phyloP scores from a whole-genome alignment of 805 yeast genomes.

The Kuraishia cidri region DNA sequence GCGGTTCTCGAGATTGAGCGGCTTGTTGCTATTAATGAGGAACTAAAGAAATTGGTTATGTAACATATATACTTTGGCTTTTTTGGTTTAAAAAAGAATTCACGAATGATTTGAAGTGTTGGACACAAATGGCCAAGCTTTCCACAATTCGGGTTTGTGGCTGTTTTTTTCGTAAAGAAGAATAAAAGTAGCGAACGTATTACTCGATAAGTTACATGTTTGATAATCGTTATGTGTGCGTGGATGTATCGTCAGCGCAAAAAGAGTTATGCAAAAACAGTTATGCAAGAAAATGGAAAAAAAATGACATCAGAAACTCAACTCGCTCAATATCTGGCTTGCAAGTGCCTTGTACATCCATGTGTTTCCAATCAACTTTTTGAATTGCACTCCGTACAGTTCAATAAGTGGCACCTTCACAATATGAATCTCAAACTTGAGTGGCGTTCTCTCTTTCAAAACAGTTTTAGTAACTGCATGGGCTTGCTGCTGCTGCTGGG shows the following conservation, averaged over 20 bases:
- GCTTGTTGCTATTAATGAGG: constrained; percentile 10
- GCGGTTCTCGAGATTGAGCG: constrained; percentile 18
- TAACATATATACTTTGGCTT: too few relatives aligned
- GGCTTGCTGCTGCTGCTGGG: constrained; percentile 3
- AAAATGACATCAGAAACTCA: constrained; percentile 36
- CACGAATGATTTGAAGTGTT: too few relatives aligned
- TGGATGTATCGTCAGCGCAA: not conserved
- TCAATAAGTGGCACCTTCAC: constrained; percentile 90
- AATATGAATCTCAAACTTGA: constrained; percentile 83
- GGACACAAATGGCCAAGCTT: too few relatives aligned
- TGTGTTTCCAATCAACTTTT: constrained; percentile 86
- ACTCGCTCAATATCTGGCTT: constrained; percentile 66
- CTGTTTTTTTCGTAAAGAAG: too few relatives aligned
- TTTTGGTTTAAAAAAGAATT: too few relatives aligned
- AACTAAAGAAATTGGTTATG: constrained; percentile 5
- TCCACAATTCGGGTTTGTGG: too few relatives aligned
- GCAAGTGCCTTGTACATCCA: constrained; percentile 94
- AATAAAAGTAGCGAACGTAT: not conserved
- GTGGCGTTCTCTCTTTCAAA: constrained; percentile 39
- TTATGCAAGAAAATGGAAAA: too few relatives aligned
- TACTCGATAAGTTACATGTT: not conserved
- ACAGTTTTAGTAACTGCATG: constrained; percentile 1
- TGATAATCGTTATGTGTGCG: too few relatives aligned
- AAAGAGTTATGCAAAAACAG: too few relatives aligned
- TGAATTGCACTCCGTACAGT: constrained; percentile 89